Evolutionary conservation across 2,329 filamentous ascomycete genomes (phyloP).

Genomic region (Hypoxylon sp.): DNA sequence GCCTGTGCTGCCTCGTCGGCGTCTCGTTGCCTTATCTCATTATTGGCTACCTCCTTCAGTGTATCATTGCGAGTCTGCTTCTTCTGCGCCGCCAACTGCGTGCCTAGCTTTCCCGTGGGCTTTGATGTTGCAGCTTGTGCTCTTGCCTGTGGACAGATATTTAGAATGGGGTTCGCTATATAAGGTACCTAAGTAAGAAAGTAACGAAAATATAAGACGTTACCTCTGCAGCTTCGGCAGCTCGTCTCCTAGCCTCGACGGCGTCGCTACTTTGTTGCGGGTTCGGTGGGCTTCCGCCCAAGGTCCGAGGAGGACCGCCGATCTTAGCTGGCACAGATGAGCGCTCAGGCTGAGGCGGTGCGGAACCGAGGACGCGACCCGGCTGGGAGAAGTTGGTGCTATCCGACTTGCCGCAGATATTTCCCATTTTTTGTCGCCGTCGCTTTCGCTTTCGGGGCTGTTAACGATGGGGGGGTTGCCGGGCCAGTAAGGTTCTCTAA

Average conservation of each 20-base stretch:
- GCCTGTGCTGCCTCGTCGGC: constrained; percentile 74
- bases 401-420: constrained; percentile 83
- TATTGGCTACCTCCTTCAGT: constrained; percentile 76
- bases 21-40: constrained; percentile 76
- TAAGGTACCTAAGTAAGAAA: not conserved
- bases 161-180: constrained; percentile 17
- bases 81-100: constrained; percentile 81
- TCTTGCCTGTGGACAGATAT: constrained; percentile 69
- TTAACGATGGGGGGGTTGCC: not conserved
- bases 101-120: constrained; percentile 77
- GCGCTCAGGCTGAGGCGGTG: constrained; percentile 63
- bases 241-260: constrained; percentile 77
- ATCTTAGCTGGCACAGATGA: constrained; percentile 68
- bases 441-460: constrained; percentile 5
- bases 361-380: constrained; percentile 78
- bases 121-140: constrained; percentile 69
- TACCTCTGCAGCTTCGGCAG: constrained; percentile 89
- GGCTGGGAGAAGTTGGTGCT: constrained; percentile 78
- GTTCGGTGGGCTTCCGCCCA: constrained; percentile 66
- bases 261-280: constrained; percentile 47
- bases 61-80: constrained; percentile 78
- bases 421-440: constrained; percentile 76
- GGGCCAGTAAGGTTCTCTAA: constrained; percentile 16
- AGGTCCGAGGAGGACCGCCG: constrained; percentile 72
- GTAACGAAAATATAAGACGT: constrained; percentile 1